phyloP scores from a whole-genome alignment of 2,329 filamentous ascomycete genomes.

The Lizonia empirigonia region DNA sequence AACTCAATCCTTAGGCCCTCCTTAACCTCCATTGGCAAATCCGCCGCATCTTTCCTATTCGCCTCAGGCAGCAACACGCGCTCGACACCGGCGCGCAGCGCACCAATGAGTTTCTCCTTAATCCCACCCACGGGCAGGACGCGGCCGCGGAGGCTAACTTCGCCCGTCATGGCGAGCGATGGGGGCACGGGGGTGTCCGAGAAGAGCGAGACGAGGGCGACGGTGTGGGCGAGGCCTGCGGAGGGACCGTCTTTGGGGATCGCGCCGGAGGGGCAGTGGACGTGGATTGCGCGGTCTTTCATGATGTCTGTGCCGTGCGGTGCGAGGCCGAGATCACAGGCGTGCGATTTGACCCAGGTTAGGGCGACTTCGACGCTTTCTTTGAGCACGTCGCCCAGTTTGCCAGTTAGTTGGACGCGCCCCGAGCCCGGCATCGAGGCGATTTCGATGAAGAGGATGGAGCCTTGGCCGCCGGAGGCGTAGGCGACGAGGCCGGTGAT shows the following conservation, averaged over 20 bases:
- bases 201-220: constrained; percentile 91
- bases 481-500: constrained; percentile 97
- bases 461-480: constrained; percentile 87
- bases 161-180: constrained; percentile 91
- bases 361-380: constrained; percentile 96
- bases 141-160: constrained; percentile 79
- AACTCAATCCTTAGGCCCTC: constrained; percentile 86
- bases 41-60: constrained; percentile 90
- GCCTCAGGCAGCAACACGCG: constrained; percentile 85
- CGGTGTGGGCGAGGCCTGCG: constrained; percentile 90
- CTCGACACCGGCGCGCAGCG: constrained; percentile 90
- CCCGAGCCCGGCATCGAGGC: constrained; percentile 95
- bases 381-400: constrained; percentile 94
- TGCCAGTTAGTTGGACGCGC: constrained; percentile 91
- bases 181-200: constrained; percentile 84
- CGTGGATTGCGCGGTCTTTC: constrained; percentile 91
- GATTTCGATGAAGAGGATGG: constrained; percentile 97
- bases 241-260: constrained; percentile 89
- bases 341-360: constrained; percentile 96
- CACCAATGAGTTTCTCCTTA: constrained; percentile 98
- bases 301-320: constrained; percentile 90
- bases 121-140: constrained; percentile 96
- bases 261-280: constrained; percentile 92
- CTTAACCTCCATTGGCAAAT: constrained; percentile 87
- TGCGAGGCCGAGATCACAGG: constrained; percentile 82